phyloP scores from a whole-genome alignment of 768 basidiomycete species.

The Kwoniella newhampshirensis region DNA sequence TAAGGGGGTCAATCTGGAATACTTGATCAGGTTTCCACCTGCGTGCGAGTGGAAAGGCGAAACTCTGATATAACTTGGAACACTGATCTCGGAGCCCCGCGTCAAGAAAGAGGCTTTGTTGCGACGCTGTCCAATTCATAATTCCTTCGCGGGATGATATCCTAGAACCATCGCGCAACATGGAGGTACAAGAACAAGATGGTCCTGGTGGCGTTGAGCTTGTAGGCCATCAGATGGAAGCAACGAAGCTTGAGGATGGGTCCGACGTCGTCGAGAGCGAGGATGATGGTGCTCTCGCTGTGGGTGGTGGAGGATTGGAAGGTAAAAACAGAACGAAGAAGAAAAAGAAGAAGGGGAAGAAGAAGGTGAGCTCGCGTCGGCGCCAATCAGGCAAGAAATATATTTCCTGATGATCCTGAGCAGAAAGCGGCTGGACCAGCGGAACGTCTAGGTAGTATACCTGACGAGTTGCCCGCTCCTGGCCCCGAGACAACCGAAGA shows the following conservation, averaged over 20 bases:
- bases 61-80: too few species aligned
- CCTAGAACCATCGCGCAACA: too few species aligned
- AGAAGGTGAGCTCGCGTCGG: slow-evolving; percentile 6
- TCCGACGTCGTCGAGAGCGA: slow-evolving; percentile 4
- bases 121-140: too few species aligned
- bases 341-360: slow-evolving; percentile 17
- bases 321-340: slow-evolving; percentile 31
- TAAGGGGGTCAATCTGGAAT: too few species aligned
- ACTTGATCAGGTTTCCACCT: too few species aligned
- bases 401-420: neutral
- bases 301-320: neutral
- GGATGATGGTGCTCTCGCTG: neutral
- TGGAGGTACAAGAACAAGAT: too few species aligned
- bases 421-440: neutral
- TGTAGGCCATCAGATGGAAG: neutral
- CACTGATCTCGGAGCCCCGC: too few species aligned
- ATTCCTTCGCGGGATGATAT: too few species aligned
- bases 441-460: slow-evolving; percentile 12
- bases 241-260: neutral
- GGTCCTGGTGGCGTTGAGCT: too few species aligned
- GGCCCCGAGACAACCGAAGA: slow-evolving; percentile 21
- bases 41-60: too few species aligned
- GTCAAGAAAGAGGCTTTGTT: too few species aligned
- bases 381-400: neutral
- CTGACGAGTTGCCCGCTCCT: slow-evolving; percentile 16